phyloP scores from a whole-genome alignment of 257 asterid species.

The Datura wrightii region DNA sequence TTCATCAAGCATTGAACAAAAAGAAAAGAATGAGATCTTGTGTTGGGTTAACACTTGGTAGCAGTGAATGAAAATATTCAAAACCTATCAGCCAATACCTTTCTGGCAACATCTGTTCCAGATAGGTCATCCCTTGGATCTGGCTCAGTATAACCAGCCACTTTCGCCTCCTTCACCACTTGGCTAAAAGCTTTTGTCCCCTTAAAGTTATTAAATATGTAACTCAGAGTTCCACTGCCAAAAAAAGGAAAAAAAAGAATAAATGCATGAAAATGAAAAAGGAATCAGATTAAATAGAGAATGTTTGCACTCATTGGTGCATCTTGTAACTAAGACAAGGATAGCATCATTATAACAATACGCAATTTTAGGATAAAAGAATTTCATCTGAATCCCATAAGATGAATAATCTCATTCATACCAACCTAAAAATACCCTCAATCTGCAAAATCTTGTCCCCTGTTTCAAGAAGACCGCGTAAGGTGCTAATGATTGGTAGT shows the following conservation, averaged over 20 bases:
- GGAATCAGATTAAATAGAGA: neutral
- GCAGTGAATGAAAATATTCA: neutral
- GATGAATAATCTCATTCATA: constrained; percentile 11
- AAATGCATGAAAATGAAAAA: constrained; percentile 10
- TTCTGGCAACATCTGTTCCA: constrained; percentile 97
- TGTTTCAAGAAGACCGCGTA: constrained; percentile 94
- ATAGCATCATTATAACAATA: constrained; percentile 2
- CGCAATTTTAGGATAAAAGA: neutral
- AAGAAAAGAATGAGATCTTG: neutral
- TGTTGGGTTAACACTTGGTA: neutral
- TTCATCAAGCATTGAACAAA: neutral
- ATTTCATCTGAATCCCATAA: neutral
- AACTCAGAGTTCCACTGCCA: constrained; percentile 97
- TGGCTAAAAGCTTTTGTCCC: constrained; percentile 80
- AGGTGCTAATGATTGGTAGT: constrained; percentile 90
- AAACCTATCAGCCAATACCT: constrained; percentile 53
- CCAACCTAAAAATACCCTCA: constrained; percentile 97
- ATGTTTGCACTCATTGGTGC: constrained; percentile 14
- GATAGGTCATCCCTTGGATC: constrained; percentile 99
- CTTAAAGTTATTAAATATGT: constrained; percentile 88
- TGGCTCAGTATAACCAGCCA: constrained; percentile 97
- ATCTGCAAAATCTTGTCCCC: constrained; percentile 88
- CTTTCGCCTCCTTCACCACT: constrained; percentile 92
- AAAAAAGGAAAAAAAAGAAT: constrained; percentile 11
- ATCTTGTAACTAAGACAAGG: neutral